Evolutionary conservation across 306 rosid genomes (phyloP), one percentile per base, ranked within the genome.

Genomic region (Psophocarpus tetragonolobus): DNA sequence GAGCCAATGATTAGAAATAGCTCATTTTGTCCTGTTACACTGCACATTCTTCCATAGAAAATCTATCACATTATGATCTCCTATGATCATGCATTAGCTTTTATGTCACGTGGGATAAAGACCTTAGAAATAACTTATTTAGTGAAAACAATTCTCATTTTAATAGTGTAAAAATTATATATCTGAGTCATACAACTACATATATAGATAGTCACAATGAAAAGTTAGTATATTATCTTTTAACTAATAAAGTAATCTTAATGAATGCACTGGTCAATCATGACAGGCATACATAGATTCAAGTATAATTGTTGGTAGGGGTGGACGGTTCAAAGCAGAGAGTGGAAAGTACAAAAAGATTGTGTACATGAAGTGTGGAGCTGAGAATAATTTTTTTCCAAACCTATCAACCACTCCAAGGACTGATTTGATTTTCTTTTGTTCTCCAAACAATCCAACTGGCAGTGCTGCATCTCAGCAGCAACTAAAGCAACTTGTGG

Each of bases 361-460:
- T 9, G 70, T 35, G 29, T 63, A 63, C 29, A 63, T 35, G 48
- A 35, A 63, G 8, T 35, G 48, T 63, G 29, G 15, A 18, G 0
- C 30, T 0, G 48, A 35, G 47, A 63, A 35, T 10, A 18, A 63
- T 35, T 63, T 63, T n/a, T 63, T 63, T 18, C 70, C 48, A 35
- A 41, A 63, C 45, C 41, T 63, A 8, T 33, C 69, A 17, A 63
- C 6, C 0, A 63, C 69, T 35, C 69, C 69, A 17, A 63, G 27
- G 8, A 63, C 29, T 17, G 69, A 63, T 36, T 3, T 63, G 26
- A 63, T 63, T 33, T 63, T 63, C 47, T 63, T 63, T 35, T 63
- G 69, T 35, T 63, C 69, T 35, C 69, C 69, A 63, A 63, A 63
- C 27, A 63, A 63, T 35, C 69, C 69, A 17, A 63, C 47, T 63